phyloP scores from a whole-genome alignment of 768 basidiomycete genomes.

The Serendipita vermifera region DNA sequence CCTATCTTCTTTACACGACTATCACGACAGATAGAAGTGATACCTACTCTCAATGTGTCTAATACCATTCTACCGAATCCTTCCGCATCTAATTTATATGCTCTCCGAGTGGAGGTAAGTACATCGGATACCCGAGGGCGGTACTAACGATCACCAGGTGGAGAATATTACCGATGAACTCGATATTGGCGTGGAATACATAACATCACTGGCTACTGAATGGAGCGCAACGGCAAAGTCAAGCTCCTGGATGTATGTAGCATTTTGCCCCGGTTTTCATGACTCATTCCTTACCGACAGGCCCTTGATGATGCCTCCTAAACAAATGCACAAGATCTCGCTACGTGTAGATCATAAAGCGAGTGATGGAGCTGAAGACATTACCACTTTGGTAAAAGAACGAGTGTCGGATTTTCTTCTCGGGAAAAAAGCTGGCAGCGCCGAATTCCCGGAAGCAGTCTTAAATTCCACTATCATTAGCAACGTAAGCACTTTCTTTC shows the following conservation, averaged over 20 bases:
- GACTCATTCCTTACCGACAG: neutral
- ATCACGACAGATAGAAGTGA: conserved; percentile 44
- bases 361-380: neutral
- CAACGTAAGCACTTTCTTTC: conserved; percentile 22
- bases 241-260: conserved; percentile 22
- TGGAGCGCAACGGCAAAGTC: conserved; percentile 48
- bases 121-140: too few relatives aligned
- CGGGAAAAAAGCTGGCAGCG: neutral
- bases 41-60: conserved; percentile 42
- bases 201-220: conserved; percentile 52
- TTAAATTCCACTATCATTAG: neutral
- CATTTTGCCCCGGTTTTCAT: too few relatives aligned
- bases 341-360: neutral
- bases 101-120: conserved; percentile 16
- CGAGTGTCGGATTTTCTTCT: neutral
- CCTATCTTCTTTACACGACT: conserved; percentile 49
- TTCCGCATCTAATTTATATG: conserved; percentile 10
- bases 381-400: neutral
- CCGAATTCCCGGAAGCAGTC: neutral
- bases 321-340: neutral
- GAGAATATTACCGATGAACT: conserved; percentile 35
- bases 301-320: neutral
- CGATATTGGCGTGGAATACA: conserved; percentile 38
- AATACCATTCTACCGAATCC: conserved; percentile 37
- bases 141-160: too few relatives aligned